Conservation (phyloP, 2,329 filamentous ascomycete genomes). For the Microcera coccophila region DNA sequence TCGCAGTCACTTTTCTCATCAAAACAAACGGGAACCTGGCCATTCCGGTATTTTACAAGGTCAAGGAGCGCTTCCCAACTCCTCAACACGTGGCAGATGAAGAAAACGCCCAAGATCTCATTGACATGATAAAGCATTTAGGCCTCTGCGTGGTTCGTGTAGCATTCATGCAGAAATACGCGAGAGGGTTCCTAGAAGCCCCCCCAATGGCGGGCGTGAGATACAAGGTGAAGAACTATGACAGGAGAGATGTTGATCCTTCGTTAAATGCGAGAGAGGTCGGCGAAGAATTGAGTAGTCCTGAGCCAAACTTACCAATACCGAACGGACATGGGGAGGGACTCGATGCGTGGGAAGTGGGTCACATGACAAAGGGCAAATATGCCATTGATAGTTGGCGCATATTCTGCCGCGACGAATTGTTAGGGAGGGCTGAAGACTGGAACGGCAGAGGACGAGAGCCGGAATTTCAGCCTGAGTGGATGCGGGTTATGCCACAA, state of each 20-base stretch:
- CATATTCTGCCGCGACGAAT: constrained; percentile 81
- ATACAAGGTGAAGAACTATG: constrained; percentile 50
- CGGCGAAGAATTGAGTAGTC: neutral
- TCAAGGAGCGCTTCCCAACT: constrained; percentile 67
- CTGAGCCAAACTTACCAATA: neutral
- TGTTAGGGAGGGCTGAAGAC: constrained; percentile 62
- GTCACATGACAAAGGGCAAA: constrained; percentile 73
- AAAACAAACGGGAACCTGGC: constrained; percentile 70
- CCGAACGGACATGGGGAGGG: constrained; percentile 12
- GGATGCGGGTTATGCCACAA: constrained; percentile 77
- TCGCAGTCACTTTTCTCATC: constrained; percentile 82
- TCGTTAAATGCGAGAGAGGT: neutral
- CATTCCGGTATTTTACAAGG: constrained; percentile 67
- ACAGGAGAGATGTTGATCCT: constrained; percentile 31
- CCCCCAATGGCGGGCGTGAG: constrained; percentile 59
- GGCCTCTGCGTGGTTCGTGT: constrained; percentile 69
- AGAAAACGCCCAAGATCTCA: constrained; percentile 48
- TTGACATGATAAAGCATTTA: constrained; percentile 62
- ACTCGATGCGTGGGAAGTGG: constrained; percentile 70
- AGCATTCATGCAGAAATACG: constrained; percentile 64
- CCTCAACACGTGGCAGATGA: constrained; percentile 57
- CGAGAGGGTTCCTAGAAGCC: constrained; percentile 60
- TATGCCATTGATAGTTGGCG: constrained; percentile 90
- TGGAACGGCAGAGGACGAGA: constrained; percentile 59
- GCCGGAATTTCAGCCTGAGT: constrained; percentile 72